Percentiles rank a stretch among this genome's conserved stretches.
Evolutionary conservation across 2,329 filamentous ascomycete species (phyloP).

Genomic region (Fonsecaea multimorphosa): DNA sequence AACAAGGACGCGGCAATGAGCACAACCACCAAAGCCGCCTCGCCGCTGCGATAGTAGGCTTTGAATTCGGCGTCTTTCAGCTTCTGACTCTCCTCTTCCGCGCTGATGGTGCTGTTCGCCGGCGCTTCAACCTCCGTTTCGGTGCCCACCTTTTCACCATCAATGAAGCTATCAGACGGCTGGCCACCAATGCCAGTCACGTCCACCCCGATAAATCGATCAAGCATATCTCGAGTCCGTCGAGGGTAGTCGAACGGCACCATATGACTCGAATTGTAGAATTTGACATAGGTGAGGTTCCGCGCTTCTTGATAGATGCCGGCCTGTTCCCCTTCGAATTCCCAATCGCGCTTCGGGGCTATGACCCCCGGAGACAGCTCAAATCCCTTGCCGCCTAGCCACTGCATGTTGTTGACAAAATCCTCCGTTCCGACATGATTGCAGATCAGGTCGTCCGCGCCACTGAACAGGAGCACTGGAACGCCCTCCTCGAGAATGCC

Average conservation of each 20-base stretch:
- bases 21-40: constrained; percentile 82
- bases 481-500: constrained; percentile 74
- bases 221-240: constrained; percentile 91
- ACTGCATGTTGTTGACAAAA: constrained; percentile 86
- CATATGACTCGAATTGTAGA: constrained; percentile 97
- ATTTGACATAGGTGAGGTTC: constrained; percentile 93
- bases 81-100: constrained; percentile 71
- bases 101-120: constrained; percentile 61
- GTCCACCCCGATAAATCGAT: constrained; percentile 93
- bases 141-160: constrained; percentile 77
- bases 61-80: constrained; percentile 86
- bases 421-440: constrained; percentile 95
- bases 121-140: constrained; percentile 78
- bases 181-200: constrained; percentile 84
- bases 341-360: constrained; percentile 93
- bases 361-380: constrained; percentile 84
- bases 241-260: constrained; percentile 92
- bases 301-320: constrained; percentile 94
- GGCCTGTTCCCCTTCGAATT: constrained; percentile 83
- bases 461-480: constrained; percentile 86
- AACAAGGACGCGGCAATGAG: constrained; percentile 73
- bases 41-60: constrained; percentile 85
- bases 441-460: constrained; percentile 93
- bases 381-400: constrained; percentile 91
- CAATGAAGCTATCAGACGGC: constrained; percentile 78